phyloP scores from a whole-genome alignment of 768 basidiomycete species.

The Tylopilus vinaceipallidus region DNA sequence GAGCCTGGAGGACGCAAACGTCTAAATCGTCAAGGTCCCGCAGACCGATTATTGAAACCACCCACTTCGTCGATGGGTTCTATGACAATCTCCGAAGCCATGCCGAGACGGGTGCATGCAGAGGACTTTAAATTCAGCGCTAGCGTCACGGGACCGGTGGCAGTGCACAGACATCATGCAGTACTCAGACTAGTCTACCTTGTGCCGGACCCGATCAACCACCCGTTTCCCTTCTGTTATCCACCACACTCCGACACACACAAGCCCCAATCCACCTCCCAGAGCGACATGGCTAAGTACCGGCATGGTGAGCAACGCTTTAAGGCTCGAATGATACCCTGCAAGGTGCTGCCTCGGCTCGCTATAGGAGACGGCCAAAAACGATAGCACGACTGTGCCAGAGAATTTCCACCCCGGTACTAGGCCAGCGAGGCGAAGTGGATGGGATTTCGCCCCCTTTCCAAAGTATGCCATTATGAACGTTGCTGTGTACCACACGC shows the following conservation, averaged over 20 bases:
- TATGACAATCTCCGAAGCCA: conserved; percentile 25
- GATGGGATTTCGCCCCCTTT: conserved; percentile 12
- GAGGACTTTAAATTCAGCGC: not conserved
- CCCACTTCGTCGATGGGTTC: conserved; percentile 34
- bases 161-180: too few species aligned
- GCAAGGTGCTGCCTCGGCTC: conserved; percentile 13
- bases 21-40: conserved; percentile 9
- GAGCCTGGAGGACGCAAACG: conserved; percentile 44
- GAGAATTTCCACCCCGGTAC: conserved; percentile 30
- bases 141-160: conserved; percentile 5
- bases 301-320: conserved; percentile 18
- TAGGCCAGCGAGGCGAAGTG: conserved; percentile 11
- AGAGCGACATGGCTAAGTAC: conserved; percentile 27
- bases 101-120: conserved; percentile 14
- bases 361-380: conserved; percentile 20
- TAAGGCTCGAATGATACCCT: conserved; percentile 11
- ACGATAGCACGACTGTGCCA: conserved; percentile 22
- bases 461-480: conserved; percentile 53
- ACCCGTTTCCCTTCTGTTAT: conserved; percentile 25
- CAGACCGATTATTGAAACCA: not conserved
- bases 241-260: conserved; percentile 32
- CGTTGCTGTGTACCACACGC: conserved; percentile 57
- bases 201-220: conserved; percentile 18
- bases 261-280: conserved; percentile 25
- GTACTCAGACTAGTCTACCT: conserved; percentile 24